phyloP scores from a whole-genome alignment of 2,329 filamentous ascomycete species.

The Cytospora paraplurivora region DNA sequence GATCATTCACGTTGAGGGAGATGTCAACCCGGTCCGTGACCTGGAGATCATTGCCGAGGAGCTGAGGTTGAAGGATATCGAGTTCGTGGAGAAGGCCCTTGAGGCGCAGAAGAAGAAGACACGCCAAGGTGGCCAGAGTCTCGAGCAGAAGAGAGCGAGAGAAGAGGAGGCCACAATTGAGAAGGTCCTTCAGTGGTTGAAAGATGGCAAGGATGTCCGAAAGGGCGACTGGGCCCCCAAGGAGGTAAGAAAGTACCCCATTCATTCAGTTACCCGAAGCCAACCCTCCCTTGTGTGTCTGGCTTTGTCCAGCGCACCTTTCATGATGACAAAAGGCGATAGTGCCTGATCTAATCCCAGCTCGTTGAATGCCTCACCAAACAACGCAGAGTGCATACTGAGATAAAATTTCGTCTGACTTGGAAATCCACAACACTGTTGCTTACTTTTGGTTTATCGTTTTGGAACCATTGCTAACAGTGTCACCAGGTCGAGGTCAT shows the following conservation, averaged over 20 bases:
- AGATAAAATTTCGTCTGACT: slow-evolving; percentile 82
- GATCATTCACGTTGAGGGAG: slow-evolving; percentile 99
- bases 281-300: slow-evolving; percentile 31
- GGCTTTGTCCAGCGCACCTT: slow-evolving; percentile 34
- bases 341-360: slow-evolving; percentile 97
- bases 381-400: slow-evolving; percentile 79
- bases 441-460: slow-evolving; percentile 23
- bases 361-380: slow-evolving; percentile 91
- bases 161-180: slow-evolving; percentile 93
- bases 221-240: slow-evolving; percentile 89
- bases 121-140: slow-evolving; percentile 85
- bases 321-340: slow-evolving; percentile 98
- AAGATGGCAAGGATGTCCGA: slow-evolving; percentile 89
- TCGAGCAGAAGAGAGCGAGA: slow-evolving; percentile 97
- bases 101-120: slow-evolving; percentile 95
- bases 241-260: slow-evolving; percentile 69
- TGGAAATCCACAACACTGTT: slow-evolving; percentile 18
- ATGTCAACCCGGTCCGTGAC: slow-evolving; percentile 93
- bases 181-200: slow-evolving; percentile 80
- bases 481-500: slow-evolving; percentile 83
- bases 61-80: slow-evolving; percentile 95
- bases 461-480: slow-evolving; percentile 35
- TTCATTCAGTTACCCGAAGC: slow-evolving; percentile 29
- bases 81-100: slow-evolving; percentile 94
- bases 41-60: slow-evolving; percentile 96